Evolutionary conservation across 2,329 filamentous ascomycete species (phyloP), one percentile per base, ranked within the genome.

Genomic region (Dryadomyces quercus-mongolicae): DNA sequence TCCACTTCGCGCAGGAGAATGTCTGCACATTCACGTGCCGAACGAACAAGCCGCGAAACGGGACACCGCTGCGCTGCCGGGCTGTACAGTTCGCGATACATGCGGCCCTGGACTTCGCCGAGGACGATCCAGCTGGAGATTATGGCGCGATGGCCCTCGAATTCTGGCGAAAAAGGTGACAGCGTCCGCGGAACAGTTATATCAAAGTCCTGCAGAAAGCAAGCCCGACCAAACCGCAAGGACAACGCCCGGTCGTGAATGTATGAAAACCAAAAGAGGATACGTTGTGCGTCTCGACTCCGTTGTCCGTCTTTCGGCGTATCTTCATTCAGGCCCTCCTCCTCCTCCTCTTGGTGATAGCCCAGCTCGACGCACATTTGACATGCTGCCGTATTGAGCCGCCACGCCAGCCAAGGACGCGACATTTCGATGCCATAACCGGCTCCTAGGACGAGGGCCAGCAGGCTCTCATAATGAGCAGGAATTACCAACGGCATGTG

Each of bases 301-400:
- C 60, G 55, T 5, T 25, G 3, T 6, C 6, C 36, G 10, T 40
- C 36, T 40, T 47, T 54, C 55, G 15, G 16, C 7, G 15, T 2
- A 13, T 9, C 20, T 9, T 2, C 5, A 2, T 46, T 9, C 4
- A 15, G 15, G 9, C 44, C 20, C 6, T 40, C n/a, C 5, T 13
- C 40, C 6, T 46, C 50, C 5, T 46, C 25, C 5, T 20, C 50
- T 6, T 31, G 42, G 61, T 85, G 81, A 56, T 80, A 83, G 2
- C 82, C 82, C 4, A 84, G 73, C 0, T 76, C 77, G 60, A 82
- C 78, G 57, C 79, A 82, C 53, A 86, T 70, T 51, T 78, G 74
- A 15, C 77, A 75, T 0, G 81, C 82, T 16, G 74, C 73, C 5
- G 75, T 77, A 21, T 75, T 76, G 16, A 85, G 68, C 13, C 80